These are phyloP conservation scores for Pichia manshurica DNA, from an alignment of 805 yeast species.

Conservation along the genomic window DNA sequence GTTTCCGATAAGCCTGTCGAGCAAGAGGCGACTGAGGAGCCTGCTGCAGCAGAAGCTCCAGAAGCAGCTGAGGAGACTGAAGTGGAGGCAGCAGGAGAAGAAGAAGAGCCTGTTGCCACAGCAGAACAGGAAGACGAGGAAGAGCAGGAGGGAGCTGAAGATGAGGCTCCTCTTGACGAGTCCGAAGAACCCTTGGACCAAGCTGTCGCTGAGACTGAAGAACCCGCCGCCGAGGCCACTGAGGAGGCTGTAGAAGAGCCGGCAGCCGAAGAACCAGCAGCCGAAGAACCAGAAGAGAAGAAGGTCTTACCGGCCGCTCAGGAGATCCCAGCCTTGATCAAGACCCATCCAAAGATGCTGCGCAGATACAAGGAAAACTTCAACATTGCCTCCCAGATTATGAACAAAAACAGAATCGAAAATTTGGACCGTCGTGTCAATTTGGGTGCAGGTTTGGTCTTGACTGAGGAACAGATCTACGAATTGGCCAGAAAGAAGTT, in stretches of 20 bases:
- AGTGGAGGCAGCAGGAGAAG: constrained; percentile 2
- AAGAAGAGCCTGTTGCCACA: constrained; percentile 10
- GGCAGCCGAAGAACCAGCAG: constrained; percentile 5
- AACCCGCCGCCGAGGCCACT: constrained; percentile 13
- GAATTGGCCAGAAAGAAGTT: constrained; percentile 52
- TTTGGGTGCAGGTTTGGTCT: constrained; percentile 48
- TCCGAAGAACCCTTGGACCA: not conserved
- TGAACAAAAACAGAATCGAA: constrained; percentile 37
- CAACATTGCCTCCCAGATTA: constrained; percentile 41
- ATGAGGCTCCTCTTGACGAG: not conserved
- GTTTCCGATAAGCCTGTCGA: not conserved
- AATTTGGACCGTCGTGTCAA: constrained; percentile 46
- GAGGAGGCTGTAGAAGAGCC: constrained; percentile 12
- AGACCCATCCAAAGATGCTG: constrained; percentile 39
- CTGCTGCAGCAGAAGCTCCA: constrained; percentile 3
- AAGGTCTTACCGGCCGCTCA: constrained; percentile 9
- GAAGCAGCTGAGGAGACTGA: constrained; percentile 2
- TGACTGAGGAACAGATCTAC: constrained; percentile 50
- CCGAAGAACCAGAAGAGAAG: constrained; percentile 5
- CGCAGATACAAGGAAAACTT: constrained; percentile 45
- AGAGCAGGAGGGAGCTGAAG: not conserved
- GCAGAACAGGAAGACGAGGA: not conserved
- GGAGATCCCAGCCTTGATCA: constrained; percentile 34
- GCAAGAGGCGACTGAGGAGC: not conserved
- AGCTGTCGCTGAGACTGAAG: constrained; percentile 5